A percentile compares a stretch with the other conserved stretches of the same genome.
phyloP scores from a whole-genome alignment of 2,329 filamentous ascomycete species.

The Ophiobolus disseminans region DNA sequence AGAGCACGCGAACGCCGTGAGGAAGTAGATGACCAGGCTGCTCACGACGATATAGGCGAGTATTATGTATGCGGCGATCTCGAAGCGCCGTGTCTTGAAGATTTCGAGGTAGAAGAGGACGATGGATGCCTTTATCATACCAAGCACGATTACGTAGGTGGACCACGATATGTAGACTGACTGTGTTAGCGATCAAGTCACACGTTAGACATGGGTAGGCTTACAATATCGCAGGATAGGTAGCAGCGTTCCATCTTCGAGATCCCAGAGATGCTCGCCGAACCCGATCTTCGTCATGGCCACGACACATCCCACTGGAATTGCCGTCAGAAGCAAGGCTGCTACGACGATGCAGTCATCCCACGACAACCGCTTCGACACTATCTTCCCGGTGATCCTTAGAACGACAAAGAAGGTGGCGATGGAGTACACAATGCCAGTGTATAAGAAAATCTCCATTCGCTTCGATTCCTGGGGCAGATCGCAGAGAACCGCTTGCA shows the following conservation, averaged over 20 bases:
- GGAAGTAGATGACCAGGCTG: slow-evolving; percentile 20
- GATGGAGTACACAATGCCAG: slow-evolving; percentile 19
- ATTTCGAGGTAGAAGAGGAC: slow-evolving; percentile 35
- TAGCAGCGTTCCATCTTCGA: slow-evolving; percentile 20
- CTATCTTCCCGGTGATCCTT: slow-evolving; percentile 16
- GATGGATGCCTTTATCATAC: slow-evolving; percentile 28
- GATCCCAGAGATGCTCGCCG: slow-evolving; percentile 34
- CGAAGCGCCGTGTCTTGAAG: slow-evolving; percentile 25
- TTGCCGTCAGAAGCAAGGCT: slow-evolving; percentile 8
- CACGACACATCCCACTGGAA: slow-evolving; percentile 23
- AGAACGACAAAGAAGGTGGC: slow-evolving; percentile 18
- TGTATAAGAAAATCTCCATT: slow-evolving; percentile 17
- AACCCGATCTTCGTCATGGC: slow-evolving; percentile 31
- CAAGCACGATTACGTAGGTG: slow-evolving; percentile 24
- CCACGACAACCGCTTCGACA: slow-evolving; percentile 18
- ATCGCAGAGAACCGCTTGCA: slow-evolving; percentile 28
- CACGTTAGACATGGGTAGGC: not conserved
- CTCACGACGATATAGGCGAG: slow-evolving; percentile 20
- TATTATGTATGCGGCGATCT: slow-evolving; percentile 17
- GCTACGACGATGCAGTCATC: slow-evolving; percentile 21
- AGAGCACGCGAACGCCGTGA: slow-evolving; percentile 29
- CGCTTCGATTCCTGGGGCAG: slow-evolving; percentile 27
- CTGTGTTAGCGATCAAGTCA: not conserved
- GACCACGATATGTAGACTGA: slow-evolving; percentile 28
- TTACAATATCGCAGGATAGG: slow-evolving; percentile 24